Percentiles rank a stretch among this genome's conserved stretches.
phyloP scores from a whole-genome alignment of 1,284 basidiomycete genomes.

The Leccinum fuscescens region DNA sequence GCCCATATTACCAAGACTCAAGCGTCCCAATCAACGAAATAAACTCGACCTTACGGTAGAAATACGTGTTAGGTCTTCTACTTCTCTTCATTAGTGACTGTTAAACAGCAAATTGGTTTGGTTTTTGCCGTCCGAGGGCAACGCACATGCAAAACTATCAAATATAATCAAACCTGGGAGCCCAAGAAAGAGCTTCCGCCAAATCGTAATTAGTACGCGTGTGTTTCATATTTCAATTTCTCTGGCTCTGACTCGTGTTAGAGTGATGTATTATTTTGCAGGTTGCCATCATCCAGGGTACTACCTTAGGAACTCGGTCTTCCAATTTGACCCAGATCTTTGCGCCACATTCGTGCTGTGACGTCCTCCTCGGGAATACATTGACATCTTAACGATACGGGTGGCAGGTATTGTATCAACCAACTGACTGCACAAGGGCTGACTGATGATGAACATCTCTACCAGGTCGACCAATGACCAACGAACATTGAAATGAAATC shows the following conservation, averaged over 20 bases:
- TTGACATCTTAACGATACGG: neutral
- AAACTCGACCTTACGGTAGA: neutral
- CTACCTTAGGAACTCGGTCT: neutral
- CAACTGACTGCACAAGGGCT: neutral
- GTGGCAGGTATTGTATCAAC: neutral
- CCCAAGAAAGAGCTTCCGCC: neutral
- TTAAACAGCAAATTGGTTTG: neutral
- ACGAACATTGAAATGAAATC: neutral
- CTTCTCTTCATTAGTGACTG: neutral
- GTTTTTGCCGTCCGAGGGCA: neutral
- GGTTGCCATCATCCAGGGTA: neutral
- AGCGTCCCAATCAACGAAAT: neutral
- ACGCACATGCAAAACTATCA: neutral
- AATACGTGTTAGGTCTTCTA: neutral
- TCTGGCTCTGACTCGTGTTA: neutral
- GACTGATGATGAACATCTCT: neutral
- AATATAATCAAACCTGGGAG: neutral
- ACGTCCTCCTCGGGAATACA: slow-evolving; percentile 3
- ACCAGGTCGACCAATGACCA: neutral
- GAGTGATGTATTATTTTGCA: neutral
- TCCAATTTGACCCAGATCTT: neutral
- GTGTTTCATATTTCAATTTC: neutral
- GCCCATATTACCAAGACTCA: neutral
- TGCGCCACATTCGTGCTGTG: neutral
- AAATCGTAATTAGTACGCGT: neutral